Evolutionary conservation across 495 filamentous ascomycete genomes (phyloP), one percentile per base, ranked within the genome.

Genomic region (Trichocladium antarcticum): DNA sequence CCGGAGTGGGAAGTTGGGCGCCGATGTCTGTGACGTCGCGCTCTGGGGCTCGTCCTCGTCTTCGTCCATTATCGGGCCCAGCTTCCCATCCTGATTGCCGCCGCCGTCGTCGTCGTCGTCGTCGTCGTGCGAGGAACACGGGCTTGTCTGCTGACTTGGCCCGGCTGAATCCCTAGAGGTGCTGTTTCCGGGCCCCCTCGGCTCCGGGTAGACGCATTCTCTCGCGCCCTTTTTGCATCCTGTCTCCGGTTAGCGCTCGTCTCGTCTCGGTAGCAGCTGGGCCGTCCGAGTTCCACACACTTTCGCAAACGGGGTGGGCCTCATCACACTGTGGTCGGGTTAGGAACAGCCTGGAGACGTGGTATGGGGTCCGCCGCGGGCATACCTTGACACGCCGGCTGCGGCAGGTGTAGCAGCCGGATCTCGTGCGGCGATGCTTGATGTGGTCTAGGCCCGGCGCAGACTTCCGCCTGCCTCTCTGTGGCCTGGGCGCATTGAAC

Each of bases 351-450:
- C 19, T 21, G 19, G 11, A 10, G 31, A 2, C 9, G 1, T 10
- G 17, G n/a, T 0, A 19, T 32, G 20, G 28, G 12, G 9, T 7
- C 8, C 20, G 12, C 7, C 24, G 19, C n/a, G 6, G 37, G 17
- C 36, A 51, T 74, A 87, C 85, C 79, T 98, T 98, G 47, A 98
- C 88, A 55, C 92, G 75, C 38, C 92, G 77, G 49, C 80, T 78
- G 57, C 92, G 79, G 62, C 92, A 98, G 12, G 92, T 98, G 66
- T 84, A 95, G 68, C 92, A 98, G 29, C 92, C 92, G 49, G 86
- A 95, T 53, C 92, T 75, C 38, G 92, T 96, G 51, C 92, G 81
- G 42, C 89, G 84, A 59, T 96, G 90, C 63, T 96, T 98, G 56
- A 94, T 84, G 55, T 85, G 82, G 47, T 95, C 89, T 14, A 74